Evolutionary conservation across 257 asterid genomes (phyloP).

Genomic region (Linderniella brevidens): DNA sequence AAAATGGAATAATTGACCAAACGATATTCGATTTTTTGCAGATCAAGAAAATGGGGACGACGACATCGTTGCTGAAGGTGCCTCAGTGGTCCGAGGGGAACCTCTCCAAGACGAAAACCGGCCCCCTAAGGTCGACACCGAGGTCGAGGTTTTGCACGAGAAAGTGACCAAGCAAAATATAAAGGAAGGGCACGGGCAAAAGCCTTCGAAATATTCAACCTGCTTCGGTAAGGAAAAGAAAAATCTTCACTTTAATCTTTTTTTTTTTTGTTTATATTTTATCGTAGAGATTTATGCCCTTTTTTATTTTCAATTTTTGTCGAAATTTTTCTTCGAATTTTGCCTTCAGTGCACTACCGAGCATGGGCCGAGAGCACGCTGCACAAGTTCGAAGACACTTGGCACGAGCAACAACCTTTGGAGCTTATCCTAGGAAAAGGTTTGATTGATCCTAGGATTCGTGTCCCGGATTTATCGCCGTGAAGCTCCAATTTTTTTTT

Average conservation of each 20-base stretch:
- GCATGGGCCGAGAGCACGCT: conserved; percentile 88
- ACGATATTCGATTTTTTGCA: conserved; percentile 11
- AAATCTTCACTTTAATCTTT: too few relatives aligned
- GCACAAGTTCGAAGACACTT: conserved; percentile 93
- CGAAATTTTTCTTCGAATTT: neutral
- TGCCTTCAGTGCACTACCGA: conserved; percentile 61
- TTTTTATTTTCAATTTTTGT: neutral
- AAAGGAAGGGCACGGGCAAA: conserved; percentile 86
- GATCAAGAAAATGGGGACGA: conserved; percentile 36
- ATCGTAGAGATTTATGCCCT: too few relatives aligned
- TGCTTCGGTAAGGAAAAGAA: conserved; percentile 86
- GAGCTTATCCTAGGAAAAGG: conserved; percentile 94
- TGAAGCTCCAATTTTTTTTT: too few relatives aligned
- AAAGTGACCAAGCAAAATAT: conserved; percentile 79
- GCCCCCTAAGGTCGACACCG: conserved; percentile 70
- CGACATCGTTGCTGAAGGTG: conserved; percentile 53
- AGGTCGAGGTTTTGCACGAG: conserved; percentile 64
- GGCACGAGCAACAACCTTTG: conserved; percentile 89
- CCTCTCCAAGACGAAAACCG: conserved; percentile 50
- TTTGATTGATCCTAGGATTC: conserved; percentile 7
- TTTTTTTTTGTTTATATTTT: too few relatives aligned
- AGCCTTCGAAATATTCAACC: conserved; percentile 88
- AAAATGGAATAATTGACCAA: too few relatives aligned
- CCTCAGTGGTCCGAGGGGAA: conserved; percentile 63
- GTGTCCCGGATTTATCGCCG: too few relatives aligned